Conservation (phyloP, 495 filamentous ascomycete genomes). For the Letharia columbiana region DNA sequence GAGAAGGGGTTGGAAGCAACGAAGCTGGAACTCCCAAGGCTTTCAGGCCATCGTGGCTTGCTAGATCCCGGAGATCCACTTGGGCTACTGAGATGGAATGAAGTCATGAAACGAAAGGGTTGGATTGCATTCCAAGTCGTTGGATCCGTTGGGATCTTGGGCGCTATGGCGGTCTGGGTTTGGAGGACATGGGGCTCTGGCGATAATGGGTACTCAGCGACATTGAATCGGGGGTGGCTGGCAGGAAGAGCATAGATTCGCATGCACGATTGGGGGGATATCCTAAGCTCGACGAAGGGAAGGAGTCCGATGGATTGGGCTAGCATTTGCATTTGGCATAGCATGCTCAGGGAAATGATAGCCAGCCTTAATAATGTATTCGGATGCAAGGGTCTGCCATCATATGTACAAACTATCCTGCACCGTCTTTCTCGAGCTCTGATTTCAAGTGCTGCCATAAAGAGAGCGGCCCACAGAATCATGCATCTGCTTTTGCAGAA, state of each 20-base stretch:
- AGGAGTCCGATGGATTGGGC: slow-evolving; percentile 5
- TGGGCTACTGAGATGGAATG: slow-evolving; percentile 60
- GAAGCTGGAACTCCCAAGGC: background rate
- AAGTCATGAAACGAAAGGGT: slow-evolving; percentile 56
- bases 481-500: no score
- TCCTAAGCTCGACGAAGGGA: slow-evolving; percentile 10
- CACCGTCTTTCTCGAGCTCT: no score
- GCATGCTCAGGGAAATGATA: background rate
- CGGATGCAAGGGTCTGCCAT: background rate
- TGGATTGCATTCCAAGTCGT: slow-evolving; percentile 69
- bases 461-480: no score
- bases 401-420: background rate
- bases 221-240: slow-evolving; percentile 12
- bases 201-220: slow-evolving; percentile 6
- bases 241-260: slow-evolving; percentile 6
- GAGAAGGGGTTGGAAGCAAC: background rate
- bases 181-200: slow-evolving; percentile 35
- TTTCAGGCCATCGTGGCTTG: slow-evolving; percentile 24
- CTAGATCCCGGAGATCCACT: slow-evolving; percentile 60
- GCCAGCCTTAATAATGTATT: background rate
- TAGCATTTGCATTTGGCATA: background rate
- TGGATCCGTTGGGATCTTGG: slow-evolving; percentile 64
- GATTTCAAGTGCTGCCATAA: no score
- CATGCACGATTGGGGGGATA: background rate
- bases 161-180: slow-evolving; percentile 62